Percentiles rank a stretch among this genome's conserved stretches.
Evolutionary conservation across 352 stramenopile species (phyloP).

Genomic region (Saprolegnia parasitica): DNA sequence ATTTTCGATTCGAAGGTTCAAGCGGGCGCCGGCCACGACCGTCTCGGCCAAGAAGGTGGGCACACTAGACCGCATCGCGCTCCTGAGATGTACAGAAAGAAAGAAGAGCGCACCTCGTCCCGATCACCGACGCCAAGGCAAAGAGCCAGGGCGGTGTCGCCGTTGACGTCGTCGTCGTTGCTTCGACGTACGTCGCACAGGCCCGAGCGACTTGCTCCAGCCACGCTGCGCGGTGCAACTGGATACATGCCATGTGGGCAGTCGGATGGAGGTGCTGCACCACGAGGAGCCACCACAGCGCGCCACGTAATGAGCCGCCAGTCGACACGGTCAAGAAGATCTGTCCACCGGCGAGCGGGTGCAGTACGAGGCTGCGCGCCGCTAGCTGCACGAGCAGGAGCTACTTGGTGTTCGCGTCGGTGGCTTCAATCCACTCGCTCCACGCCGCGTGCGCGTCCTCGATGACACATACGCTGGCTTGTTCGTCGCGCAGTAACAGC

Average conservation of each 20-base stretch:
- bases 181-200: background rate
- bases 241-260: background rate
- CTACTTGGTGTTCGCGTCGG: background rate
- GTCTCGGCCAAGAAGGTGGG: background rate
- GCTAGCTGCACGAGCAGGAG: background rate
- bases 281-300: background rate
- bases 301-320: background rate
- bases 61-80: background rate
- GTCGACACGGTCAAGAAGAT: background rate
- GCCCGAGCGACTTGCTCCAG: background rate
- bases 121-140: too few species aligned
- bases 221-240: background rate
- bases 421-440: background rate
- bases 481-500: background rate
- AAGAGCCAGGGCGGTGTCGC: background rate
- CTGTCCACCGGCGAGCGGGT: background rate
- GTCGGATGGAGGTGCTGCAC: background rate
- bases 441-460: background rate
- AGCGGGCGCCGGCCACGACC: background rate
- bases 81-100: background rate
- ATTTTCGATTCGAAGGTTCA: slow-evolving; percentile 1
- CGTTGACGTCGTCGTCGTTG: background rate
- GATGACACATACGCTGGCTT: background rate
- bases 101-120: too few species aligned
- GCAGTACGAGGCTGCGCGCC: background rate